phyloP scores from a whole-genome alignment of 2,329 filamentous ascomycete genomes.

The Diaporthe nobilis region DNA sequence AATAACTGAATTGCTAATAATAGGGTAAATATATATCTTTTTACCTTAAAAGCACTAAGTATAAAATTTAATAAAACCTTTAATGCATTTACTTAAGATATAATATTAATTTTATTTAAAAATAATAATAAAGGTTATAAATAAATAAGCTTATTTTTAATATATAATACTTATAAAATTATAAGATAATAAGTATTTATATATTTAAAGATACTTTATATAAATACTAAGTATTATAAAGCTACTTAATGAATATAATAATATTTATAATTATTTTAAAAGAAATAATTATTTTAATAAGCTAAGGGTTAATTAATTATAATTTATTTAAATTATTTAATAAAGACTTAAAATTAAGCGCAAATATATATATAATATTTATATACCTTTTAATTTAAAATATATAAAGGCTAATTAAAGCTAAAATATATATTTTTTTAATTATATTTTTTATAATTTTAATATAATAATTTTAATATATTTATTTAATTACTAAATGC shows the following conservation, averaged over 20 bases:
- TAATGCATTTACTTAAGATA: too few species aligned
- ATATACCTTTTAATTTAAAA: neutral
- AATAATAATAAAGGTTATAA: too few species aligned
- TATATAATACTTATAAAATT: too few species aligned
- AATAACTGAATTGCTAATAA: too few species aligned
- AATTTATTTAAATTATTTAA: neutral
- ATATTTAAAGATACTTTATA: neutral
- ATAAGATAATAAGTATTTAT: neutral
- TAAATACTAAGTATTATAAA: neutral
- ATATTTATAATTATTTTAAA: neutral
- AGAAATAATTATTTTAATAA: neutral
- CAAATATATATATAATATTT: neutral
- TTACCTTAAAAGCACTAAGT: accelerated
- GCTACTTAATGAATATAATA: neutral
- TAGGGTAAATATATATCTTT: too few species aligned
- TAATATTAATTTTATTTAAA: too few species aligned
- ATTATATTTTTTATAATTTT: neutral
- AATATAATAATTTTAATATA: neutral
- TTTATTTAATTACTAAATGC: neutral
- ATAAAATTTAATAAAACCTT: too few species aligned
- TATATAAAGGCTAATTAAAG: neutral
- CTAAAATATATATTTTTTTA: neutral
- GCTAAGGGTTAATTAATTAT: neutral
- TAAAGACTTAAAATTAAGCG: neutral
- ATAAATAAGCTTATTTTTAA: too few species aligned